Conservation (phyloP, 768 basidiomycete species). For the Leccinellum rugosiceps region DNA sequence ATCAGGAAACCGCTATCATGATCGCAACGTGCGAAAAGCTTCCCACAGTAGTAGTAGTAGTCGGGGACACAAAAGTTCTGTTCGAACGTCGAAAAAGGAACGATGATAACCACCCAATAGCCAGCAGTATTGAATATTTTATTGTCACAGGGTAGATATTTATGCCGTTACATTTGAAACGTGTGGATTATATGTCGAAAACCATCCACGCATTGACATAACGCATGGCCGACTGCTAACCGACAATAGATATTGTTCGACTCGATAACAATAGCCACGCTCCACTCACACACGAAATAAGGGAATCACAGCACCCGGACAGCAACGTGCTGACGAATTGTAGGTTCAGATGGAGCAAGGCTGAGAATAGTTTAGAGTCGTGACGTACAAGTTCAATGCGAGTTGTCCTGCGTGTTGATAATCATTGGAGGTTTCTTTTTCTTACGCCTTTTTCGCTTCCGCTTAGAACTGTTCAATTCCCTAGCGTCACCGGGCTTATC, state of each 20-base stretch:
- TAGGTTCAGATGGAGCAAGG: neutral
- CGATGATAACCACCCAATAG: neutral
- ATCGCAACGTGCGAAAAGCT: slow-evolving; percentile 18
- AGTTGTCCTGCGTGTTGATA: slow-evolving; percentile 17
- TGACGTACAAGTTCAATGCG: slow-evolving; percentile 19
- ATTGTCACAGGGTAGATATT: slow-evolving; percentile 16
- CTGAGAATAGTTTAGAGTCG: neutral
- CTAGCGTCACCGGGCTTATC: slow-evolving; percentile 13
- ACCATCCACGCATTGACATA: neutral
- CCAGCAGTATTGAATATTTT: slow-evolving; percentile 13
- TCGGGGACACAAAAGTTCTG: slow-evolving; percentile 4
- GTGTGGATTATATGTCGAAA: neutral
- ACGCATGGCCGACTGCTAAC: neutral
- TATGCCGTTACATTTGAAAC: slow-evolving; percentile 16
- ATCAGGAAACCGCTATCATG: neutral
- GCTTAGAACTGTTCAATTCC: slow-evolving; percentile 38
- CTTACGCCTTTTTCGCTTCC: slow-evolving; percentile 52
- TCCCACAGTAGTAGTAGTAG: slow-evolving; percentile 14
- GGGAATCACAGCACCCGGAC: neutral
- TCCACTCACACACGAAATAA: neutral
- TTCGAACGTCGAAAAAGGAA: slow-evolving; percentile 7
- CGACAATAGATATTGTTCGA: slow-evolving; percentile 1
- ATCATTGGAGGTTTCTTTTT: slow-evolving; percentile 45
- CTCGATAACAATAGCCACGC: neutral
- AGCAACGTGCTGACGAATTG: slow-evolving; percentile 3